Evolutionary conservation across 306 rosid species (phyloP).

Genomic region (Quercus ilex): DNA sequence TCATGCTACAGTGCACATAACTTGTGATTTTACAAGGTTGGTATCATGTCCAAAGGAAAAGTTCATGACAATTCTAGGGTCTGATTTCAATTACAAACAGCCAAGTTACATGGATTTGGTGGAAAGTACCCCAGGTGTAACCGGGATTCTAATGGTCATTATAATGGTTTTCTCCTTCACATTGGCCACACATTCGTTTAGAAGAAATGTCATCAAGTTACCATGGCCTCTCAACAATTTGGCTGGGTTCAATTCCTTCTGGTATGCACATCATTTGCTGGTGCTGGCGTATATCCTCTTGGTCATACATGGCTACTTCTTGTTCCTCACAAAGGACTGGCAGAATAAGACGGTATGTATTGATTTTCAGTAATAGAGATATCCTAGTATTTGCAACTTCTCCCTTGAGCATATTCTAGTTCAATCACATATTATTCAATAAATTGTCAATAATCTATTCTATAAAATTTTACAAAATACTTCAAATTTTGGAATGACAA

Average conservation of each 20-base stretch:
- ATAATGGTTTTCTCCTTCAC: constrained; percentile 70
- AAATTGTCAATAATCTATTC: too few species aligned
- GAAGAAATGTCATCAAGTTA: constrained; percentile 51
- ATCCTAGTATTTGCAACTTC: background rate
- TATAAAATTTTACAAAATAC: too few species aligned
- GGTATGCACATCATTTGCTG: constrained; percentile 96
- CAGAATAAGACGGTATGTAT: constrained; percentile 58
- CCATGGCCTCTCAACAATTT: constrained; percentile 54
- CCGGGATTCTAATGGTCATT: constrained; percentile 63
- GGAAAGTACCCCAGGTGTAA: constrained; percentile 40
- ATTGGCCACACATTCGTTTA: constrained; percentile 66
- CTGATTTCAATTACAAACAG: constrained; percentile 38
- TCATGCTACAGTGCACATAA: constrained; percentile 49
- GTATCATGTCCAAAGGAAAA: constrained; percentile 29
- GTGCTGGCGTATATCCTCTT: constrained; percentile 58
- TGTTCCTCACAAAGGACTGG: constrained; percentile 61
- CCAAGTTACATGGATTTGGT: constrained; percentile 50
- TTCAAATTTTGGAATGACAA: too few species aligned
- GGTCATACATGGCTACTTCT: constrained; percentile 62
- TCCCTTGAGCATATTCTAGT: background rate
- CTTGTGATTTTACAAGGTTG: constrained; percentile 81
- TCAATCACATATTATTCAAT: too few species aligned
- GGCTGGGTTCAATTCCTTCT: constrained; percentile 88
- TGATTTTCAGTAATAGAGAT: background rate
- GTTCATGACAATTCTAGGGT: constrained; percentile 51